Conservation (phyloP, 2,329 filamentous ascomycete species). For the Fusarium sp. region DNA sequence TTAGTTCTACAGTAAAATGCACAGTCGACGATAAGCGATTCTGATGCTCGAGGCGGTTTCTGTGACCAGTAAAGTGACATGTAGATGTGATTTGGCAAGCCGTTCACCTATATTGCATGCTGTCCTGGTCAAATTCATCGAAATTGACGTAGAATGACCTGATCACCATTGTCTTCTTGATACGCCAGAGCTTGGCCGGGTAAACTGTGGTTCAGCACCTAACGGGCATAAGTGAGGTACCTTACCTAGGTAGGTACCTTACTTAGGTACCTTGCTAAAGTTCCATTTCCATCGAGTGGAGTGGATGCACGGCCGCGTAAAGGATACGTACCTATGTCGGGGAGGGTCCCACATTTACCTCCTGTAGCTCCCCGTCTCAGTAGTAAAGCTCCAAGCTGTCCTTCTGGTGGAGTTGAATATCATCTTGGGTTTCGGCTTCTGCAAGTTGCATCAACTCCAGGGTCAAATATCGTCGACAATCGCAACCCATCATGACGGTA, state of each 20-base stretch:
- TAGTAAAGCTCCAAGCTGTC: slow-evolving; percentile 57
- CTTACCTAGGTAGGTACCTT: too few species aligned
- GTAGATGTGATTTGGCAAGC: not conserved
- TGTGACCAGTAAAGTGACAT: not conserved
- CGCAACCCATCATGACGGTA: slow-evolving; percentile 55
- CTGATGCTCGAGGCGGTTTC: not conserved
- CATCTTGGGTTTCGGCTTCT: slow-evolving; percentile 39
- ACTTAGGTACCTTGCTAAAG: not conserved
- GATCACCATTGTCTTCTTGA: slow-evolving; percentile 15
- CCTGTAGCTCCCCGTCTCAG: slow-evolving; percentile 24
- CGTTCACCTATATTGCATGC: not conserved
- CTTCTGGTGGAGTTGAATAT: slow-evolving; percentile 45
- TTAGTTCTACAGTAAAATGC: not conserved
- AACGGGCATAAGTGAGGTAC: not conserved
- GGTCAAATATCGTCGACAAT: slow-evolving; percentile 43
- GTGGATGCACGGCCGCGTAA: not conserved
- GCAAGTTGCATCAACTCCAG: slow-evolving; percentile 46
- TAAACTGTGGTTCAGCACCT: slow-evolving; percentile 32
- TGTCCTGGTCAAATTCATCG: not conserved
- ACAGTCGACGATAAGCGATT: not conserved
- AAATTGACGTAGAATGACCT: slow-evolving; percentile 33
- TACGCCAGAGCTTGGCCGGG: slow-evolving; percentile 24
- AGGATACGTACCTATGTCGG: slow-evolving; percentile 36
- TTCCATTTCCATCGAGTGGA: not conserved
- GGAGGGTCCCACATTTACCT: slow-evolving; percentile 12